Base-by-base conservation (phyloP, 768 basidiomycete species). In the Trametes meyenii region DNA sequence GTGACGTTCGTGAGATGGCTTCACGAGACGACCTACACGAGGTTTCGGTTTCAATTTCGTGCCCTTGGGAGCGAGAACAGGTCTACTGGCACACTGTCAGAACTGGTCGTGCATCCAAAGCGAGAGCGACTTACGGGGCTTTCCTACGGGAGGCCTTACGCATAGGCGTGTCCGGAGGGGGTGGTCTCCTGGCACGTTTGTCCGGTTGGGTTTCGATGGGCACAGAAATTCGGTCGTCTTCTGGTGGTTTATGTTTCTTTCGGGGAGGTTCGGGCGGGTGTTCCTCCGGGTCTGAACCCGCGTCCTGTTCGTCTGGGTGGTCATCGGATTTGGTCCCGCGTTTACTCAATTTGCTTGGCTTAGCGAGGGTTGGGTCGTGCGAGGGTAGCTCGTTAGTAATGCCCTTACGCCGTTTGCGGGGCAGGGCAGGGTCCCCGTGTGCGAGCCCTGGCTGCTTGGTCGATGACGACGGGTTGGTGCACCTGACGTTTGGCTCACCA, bases 31-130 rank as follows among this genome's bases (percentile, higher is more conserved):
- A 26, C 65, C 49, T 5, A 63, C 65, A 38, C 55, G 60, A 5
- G 65, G 65, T 35, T 66, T 62, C 0, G 54, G 61, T 29, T 63
- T 62, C 23, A 62, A 35, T 29, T 60, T 29, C 11, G 58, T 36
- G 23, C 44, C 52, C 42, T 62, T 54, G 36, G 61, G 49, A 3
- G 49, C 57, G n/a, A 50, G 24, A 13, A 58, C 33, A 1, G 57
- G 57, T 35, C 57, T 58, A 19, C 16, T 2, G n/a, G 7, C 12
- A 23, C 1, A 5, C 12, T 23, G 36, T 39, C 5, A 36, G 17
- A 0, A 5, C 5, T 29, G 42, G 24, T 5, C 3, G 10, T 5
- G 16, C 3, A 23, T 16, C 5, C 42, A 13, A 17, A 17, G 40
- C 17, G 24, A 0, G 17, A 7, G 3, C 19, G 19, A 50, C 57